Base-by-base conservation (phyloP, 805 yeast genomes). In the Saccharomycopsis guyanensis region DNA sequence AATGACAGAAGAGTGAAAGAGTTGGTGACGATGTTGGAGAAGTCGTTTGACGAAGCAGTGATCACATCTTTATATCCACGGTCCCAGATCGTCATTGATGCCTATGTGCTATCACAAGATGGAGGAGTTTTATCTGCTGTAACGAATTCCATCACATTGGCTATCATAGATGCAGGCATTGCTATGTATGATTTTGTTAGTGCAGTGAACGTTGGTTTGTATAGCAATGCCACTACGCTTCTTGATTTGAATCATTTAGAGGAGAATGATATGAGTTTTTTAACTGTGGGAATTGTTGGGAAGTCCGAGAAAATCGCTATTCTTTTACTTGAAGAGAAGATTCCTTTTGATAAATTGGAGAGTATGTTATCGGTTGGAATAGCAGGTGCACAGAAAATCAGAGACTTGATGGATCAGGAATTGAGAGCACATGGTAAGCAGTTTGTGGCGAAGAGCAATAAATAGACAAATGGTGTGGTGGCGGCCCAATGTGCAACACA, bases 91-190 rank as follows among this genome's bases (percentile, higher is more conserved):
- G 76, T 76, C 36, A 73, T 91, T 4, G 74, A 76, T 38, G 68
- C 89, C 4, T 85, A 86, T 53, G 88, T 93, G 0, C 68, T 93
- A 44, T 79, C 87, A 12, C 86, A 87, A 57, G 98, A 93, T 58
- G 98, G 98, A 33, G 95, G 95, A 0, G 59, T 91, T 22, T 62
- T 91, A 53, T 76, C 95, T 0, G 72, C 84, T 1, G 77, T 93
- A 54, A 72, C 86, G 37, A 93, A 93, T 60, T 86, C 97, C 7
- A 76, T 86, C 37, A 86, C 96, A 1, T 66, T 93, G 56, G 97
- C 96, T 0, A 69, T 93, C 38, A 78, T 93, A 29, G 97, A 93
- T 64, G 97, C 97, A 1, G 97, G 97, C 42, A 81, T 93, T 39
- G 83, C 96, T 3, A 81, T 93, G 82, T 84, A 82, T 59, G 97